These are phyloP conservation scores for Kwoniella mangroviensis DNA, from an alignment of 768 basidiomycete species.

Conservation along the genomic window DNA sequence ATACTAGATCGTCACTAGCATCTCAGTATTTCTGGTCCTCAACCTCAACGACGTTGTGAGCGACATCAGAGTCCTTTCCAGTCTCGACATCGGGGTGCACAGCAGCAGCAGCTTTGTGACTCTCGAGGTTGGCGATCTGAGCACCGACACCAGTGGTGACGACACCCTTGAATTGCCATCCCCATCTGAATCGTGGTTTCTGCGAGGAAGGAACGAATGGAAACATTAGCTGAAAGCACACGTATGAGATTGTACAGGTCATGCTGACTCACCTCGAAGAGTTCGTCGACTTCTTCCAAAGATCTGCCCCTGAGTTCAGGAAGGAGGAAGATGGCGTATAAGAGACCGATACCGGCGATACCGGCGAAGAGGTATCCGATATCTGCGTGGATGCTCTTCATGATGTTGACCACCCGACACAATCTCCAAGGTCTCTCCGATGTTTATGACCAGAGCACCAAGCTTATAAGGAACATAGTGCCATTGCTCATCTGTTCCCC, in stretches of 20 bases:
- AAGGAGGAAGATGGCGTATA: slow-evolving; percentile 41
- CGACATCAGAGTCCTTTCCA: slow-evolving; percentile 1
- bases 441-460: slow-evolving; percentile 35
- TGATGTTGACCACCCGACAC: slow-evolving; percentile 40
- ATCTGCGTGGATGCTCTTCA: slow-evolving; percentile 45
- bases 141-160: slow-evolving; percentile 34
- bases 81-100: background rate
- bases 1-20: background rate
- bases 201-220: slow-evolving; percentile 6
- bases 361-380: slow-evolving; percentile 49
- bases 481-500: slow-evolving; percentile 33
- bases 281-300: slow-evolving; percentile 40
- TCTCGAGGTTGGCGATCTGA: slow-evolving; percentile 25
- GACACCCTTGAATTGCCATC: slow-evolving; percentile 34
- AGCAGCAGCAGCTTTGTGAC: slow-evolving; percentile 10
- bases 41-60: background rate
- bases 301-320: slow-evolving; percentile 39
- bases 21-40: background rate
- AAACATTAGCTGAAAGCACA: background rate
- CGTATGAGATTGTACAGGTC: background rate
- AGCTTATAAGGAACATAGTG: slow-evolving; percentile 34
- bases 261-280: slow-evolving; percentile 28
- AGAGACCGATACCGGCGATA: slow-evolving; percentile 44
- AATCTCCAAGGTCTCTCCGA: slow-evolving; percentile 40
- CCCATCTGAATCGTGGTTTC: slow-evolving; percentile 33